Conservation (phyloP, 257 asterid genomes). For the Solanum sitiens region DNA sequence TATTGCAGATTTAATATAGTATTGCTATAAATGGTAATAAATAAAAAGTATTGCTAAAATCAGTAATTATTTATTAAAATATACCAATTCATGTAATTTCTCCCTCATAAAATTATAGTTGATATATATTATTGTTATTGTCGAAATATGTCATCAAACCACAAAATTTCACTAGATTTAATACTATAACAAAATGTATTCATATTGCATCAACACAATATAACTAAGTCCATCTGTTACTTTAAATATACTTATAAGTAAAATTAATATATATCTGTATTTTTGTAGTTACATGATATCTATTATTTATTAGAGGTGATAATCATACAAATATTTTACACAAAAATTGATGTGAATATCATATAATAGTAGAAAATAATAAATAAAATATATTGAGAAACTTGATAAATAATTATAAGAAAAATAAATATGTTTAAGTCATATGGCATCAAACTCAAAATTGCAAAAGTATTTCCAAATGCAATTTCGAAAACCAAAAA, state of each 20-base stretch:
- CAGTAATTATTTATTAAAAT: too few relatives aligned
- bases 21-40: too few relatives aligned
- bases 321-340: too few relatives aligned
- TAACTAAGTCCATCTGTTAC: neutral
- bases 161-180: neutral
- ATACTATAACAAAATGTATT: neutral
- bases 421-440: neutral
- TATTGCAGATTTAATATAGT: too few relatives aligned
- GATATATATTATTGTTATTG: too few relatives aligned
- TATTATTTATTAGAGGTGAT: neutral
- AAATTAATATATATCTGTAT: too few relatives aligned
- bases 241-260: neutral
- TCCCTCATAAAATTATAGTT: too few relatives aligned
- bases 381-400: neutral
- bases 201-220: neutral
- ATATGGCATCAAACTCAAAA: neutral
- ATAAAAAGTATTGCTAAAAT: too few relatives aligned
- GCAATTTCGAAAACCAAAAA: too few relatives aligned
- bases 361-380: neutral
- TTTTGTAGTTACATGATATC: too few relatives aligned
- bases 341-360: too few relatives aligned
- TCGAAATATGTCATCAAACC: neutral
- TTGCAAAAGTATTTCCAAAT: neutral
- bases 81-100: too few relatives aligned
- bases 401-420: neutral